Evolutionary conservation across 345 rosid species (phyloP).

Genomic region (Eucalyptus microcorys): DNA sequence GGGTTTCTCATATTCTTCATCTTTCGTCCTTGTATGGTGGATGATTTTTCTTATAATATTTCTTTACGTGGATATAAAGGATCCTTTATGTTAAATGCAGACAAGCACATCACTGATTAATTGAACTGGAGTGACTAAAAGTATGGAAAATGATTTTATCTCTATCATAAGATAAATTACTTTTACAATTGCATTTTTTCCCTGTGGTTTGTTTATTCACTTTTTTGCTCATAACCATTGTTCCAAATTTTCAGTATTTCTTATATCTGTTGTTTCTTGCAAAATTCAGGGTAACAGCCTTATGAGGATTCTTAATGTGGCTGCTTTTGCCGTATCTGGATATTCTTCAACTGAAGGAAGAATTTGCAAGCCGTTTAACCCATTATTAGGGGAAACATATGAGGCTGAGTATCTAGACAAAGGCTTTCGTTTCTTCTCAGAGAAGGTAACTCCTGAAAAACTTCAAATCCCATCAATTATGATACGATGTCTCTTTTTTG

Average conservation of each 20-base stretch:
- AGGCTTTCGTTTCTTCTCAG: slow-evolving; percentile 86
- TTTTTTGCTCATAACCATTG: background rate
- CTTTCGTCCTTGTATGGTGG: background rate
- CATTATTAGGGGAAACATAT: slow-evolving; percentile 92
- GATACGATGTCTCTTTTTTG: background rate
- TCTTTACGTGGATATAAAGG: background rate
- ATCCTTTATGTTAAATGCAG: background rate
- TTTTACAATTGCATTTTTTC: background rate
- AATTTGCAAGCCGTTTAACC: slow-evolving; percentile 98
- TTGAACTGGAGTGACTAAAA: background rate
- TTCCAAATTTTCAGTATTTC: background rate
- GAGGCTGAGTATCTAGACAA: slow-evolving; percentile 95
- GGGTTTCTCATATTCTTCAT: background rate
- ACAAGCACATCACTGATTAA: background rate
- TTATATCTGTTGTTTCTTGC: background rate
- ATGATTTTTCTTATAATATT: background rate
- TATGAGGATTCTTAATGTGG: slow-evolving; percentile 92
- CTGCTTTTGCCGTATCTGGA: slow-evolving; percentile 99
- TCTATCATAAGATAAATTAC: background rate
- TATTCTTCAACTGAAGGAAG: slow-evolving; percentile 99
- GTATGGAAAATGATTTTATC: background rate
- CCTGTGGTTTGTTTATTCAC: background rate
- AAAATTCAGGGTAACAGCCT: slow-evolving; percentile 71
- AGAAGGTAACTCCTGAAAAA: slow-evolving; percentile 48
- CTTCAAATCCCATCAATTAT: background rate